Evolutionary conservation across 2,329 filamentous ascomycete species (phyloP).

Genomic region (Hypomyces rosellus): DNA sequence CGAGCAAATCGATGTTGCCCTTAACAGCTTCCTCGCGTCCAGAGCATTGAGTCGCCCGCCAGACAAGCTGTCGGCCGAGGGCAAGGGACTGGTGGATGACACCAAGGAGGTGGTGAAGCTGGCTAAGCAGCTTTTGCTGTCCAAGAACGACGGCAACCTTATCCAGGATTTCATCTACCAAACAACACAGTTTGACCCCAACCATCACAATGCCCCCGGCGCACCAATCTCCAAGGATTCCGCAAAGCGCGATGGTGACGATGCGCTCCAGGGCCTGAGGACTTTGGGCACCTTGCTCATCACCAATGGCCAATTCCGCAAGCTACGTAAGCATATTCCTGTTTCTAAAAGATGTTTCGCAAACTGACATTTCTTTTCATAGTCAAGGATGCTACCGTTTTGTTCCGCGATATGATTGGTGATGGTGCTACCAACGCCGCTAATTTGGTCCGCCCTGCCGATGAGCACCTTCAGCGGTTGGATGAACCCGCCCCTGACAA

Average conservation of each 20-base stretch:
- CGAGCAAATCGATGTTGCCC: slow-evolving; percentile 88
- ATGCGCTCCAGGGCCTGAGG: slow-evolving; percentile 77
- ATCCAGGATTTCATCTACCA: slow-evolving; percentile 98
- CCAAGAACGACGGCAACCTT: slow-evolving; percentile 92
- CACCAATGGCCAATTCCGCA: slow-evolving; percentile 94
- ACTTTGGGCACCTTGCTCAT: slow-evolving; percentile 85
- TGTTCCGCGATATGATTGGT: slow-evolving; percentile 84
- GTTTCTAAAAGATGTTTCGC: neutral
- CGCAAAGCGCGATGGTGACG: slow-evolving; percentile 75
- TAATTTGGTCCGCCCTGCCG: slow-evolving; percentile 64
- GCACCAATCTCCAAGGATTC: slow-evolving; percentile 68
- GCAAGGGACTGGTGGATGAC: slow-evolving; percentile 70
- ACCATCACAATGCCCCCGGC: slow-evolving; percentile 53
- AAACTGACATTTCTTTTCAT: slow-evolving; percentile 13
- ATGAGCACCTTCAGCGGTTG: slow-evolving; percentile 70
- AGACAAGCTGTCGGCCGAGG: slow-evolving; percentile 73
- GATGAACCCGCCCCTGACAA: slow-evolving; percentile 85
- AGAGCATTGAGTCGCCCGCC: slow-evolving; percentile 64
- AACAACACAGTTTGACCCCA: slow-evolving; percentile 66
- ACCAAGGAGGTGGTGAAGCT: slow-evolving; percentile 73
- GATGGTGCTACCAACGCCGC: slow-evolving; percentile 81
- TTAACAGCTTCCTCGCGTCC: slow-evolving; percentile 80
- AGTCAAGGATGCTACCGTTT: slow-evolving; percentile 71
- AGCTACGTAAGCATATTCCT: slow-evolving; percentile 60
- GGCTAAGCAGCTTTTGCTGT: slow-evolving; percentile 76